Evolutionary conservation across 2,329 filamentous ascomycete species (phyloP), one percentile per base, ranked within the genome.

Genomic region (Pseudocercospora cruenta): DNA sequence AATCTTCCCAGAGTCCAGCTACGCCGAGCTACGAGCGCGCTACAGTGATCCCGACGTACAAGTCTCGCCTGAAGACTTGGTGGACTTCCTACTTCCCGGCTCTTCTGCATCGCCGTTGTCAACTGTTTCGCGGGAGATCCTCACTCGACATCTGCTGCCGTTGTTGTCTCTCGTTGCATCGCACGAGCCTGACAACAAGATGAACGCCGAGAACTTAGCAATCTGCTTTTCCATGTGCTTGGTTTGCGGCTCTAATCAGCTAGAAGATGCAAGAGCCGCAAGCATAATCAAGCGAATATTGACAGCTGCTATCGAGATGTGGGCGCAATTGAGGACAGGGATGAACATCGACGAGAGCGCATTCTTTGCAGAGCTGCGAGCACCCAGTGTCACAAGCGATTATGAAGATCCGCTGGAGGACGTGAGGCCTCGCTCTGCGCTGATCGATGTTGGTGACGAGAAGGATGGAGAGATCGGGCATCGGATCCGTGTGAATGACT

Each of bases 141-240:
- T 85, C 3, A 79, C 79, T 3, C 75, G 82, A 51, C 85, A 87
- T 73, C 75, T 87, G 10, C 75, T 87, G 9, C 85, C 85, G 1
- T 72, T 86, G n/a, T 76, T 86, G 1, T 80, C 80, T 22, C 74
- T 77, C 0, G 80, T 87, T 3, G 77, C 84, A 8, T 75, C 76
- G 24, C 78, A 82, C 33, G 76, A 81, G 58, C 73, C 80, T n/a
- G 68, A 79, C 57, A 87, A 87, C 76, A 85, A 85, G 69, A 87
- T 87, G 85, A 83, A 78, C 3, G 73, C 84, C 0, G 81, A 82
- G 55, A 86, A 86, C 58, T 71, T 87, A 39, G 82, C 84, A 14
- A 83, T 86, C 6, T 85, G 84, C 70, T 83, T 87, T 71, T 82
- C 83, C 2, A 84, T 85, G 43, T 81, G 82, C 45, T 74, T 87